Percentiles rank a stretch among this genome's conserved stretches.
Conservation (phyloP, 2,329 filamentous ascomycete species). For the Penicillium sp. region DNA sequence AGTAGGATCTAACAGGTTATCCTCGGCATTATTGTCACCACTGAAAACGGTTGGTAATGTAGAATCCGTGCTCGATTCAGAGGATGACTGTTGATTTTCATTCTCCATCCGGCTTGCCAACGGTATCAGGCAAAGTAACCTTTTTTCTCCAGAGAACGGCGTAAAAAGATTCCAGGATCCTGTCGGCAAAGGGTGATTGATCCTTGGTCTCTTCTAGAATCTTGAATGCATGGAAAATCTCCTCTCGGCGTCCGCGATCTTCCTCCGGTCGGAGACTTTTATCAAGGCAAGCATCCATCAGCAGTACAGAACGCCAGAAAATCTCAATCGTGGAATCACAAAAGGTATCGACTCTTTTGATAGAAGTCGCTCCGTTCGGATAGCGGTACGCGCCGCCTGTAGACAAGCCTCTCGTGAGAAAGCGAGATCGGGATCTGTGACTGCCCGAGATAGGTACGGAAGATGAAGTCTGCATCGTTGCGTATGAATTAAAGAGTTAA, state of each 20-base stretch:
- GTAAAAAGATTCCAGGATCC: slow-evolving; percentile 34
- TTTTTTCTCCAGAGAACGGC: slow-evolving; percentile 27
- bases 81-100: neutral
- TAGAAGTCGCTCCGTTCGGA: slow-evolving; percentile 26
- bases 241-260: slow-evolving; percentile 27
- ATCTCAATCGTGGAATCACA: slow-evolving; percentile 24
- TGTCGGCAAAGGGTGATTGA: slow-evolving; percentile 29
- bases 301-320: slow-evolving; percentile 33
- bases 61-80: neutral
- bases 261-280: slow-evolving; percentile 24
- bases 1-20: slow-evolving; percentile 3
- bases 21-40: neutral
- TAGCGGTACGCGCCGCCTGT: slow-evolving; percentile 33
- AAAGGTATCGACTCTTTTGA: slow-evolving; percentile 21
- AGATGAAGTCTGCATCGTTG: slow-evolving; percentile 41
- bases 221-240: slow-evolving; percentile 33
- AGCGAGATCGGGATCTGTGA: slow-evolving; percentile 29
- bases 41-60: neutral
- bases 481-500: slow-evolving; percentile 36
- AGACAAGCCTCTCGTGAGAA: slow-evolving; percentile 39
- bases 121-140: slow-evolving; percentile 2
- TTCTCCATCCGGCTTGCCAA: neutral
- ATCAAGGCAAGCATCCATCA: slow-evolving; percentile 41
- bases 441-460: slow-evolving; percentile 34
- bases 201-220: slow-evolving; percentile 35